A percentile compares a stretch with the other conserved stretches of the same genome.
Conservation (phyloP, 495 filamentous ascomycete genomes). For the Talaromyces thailandensis region DNA sequence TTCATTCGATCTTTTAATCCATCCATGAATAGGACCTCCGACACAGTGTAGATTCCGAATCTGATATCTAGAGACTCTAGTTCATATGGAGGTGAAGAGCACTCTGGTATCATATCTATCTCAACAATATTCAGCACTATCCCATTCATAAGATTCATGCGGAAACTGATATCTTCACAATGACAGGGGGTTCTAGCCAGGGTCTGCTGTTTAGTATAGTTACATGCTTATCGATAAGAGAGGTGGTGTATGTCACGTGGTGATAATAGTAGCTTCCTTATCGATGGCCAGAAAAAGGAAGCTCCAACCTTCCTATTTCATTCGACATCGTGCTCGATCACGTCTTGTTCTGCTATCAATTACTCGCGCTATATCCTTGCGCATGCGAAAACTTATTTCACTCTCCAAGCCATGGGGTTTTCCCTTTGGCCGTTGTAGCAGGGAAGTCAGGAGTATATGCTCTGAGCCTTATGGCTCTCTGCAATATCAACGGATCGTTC, state of each 20-base stretch:
- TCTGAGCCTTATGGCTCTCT: neutral
- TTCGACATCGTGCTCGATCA: neutral
- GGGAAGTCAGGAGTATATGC: neutral
- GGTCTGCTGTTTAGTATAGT: too few relatives aligned
- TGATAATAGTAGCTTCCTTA: neutral
- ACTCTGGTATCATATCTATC: too few relatives aligned
- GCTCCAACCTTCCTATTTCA: neutral
- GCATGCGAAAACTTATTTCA: slow-evolving; percentile 6
- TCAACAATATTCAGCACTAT: too few relatives aligned
- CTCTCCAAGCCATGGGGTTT: neutral
- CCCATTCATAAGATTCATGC: too few relatives aligned
- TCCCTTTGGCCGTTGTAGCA: neutral
- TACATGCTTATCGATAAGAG: neutral
- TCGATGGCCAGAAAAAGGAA: neutral
- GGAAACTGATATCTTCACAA: too few relatives aligned
- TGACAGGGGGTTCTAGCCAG: too few relatives aligned
- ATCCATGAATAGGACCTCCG: neutral
- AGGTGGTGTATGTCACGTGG: neutral
- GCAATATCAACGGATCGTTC: neutral
- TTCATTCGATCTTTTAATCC: neutral
- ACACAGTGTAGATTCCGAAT: too few relatives aligned
- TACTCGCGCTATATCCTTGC: neutral
- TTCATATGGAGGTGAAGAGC: too few relatives aligned
- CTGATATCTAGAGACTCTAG: too few relatives aligned
- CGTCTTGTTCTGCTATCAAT: neutral